Base-by-base conservation (phyloP, 2,329 filamentous ascomycete genomes). In the Fusarium subglutinans region DNA sequence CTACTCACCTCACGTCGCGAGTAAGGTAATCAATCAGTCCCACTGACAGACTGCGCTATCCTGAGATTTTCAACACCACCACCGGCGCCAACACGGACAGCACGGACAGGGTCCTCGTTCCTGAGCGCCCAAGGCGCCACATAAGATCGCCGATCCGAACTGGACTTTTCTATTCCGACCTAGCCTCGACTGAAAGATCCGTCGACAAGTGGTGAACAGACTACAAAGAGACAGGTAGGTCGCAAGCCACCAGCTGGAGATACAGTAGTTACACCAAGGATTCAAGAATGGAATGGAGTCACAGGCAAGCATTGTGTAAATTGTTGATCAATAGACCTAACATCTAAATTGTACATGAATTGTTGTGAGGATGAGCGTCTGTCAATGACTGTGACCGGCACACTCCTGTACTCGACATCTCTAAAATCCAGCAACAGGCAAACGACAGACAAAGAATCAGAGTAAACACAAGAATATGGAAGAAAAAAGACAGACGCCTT, bases 401-500 rank as follows among this genome's bases (percentile, higher is more conserved):
- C 80, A 75, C 63, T 74, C 69, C 72, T 73, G 72, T 74, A 75
- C 70, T 75, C 73, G 73, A 77, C 77, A 75, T 74, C 69, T 72
- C 66, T 57, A 60, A 72, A 60, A 73, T 74, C 70, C 74, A 74
- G 70, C 70, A 77, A 78, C 76, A 73, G 65, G 43, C 72, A 77
- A 79, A 77, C 73, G 77, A 81, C 80, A 81, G 76, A 72, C 74
- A 82, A 80, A 73, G 76, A 75, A 80, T 78, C 79, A 77, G 70
- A 82, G 72, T 79, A 81, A 79, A 81, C 80, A 82, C 82, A 82
- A 81, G 79, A 83, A 83, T 78, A 74, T 74, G 77, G 75, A 63
- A 53, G 47, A 41, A 45, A 43, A 38, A 43, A 68, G 53, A 68
- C 72, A 70, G 70, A 61, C 37, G 50, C 37, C 37, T 59, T 51